Base-by-base conservation (phyloP, 1,284 basidiomycete species). In the Tylopilus orsonianus region DNA sequence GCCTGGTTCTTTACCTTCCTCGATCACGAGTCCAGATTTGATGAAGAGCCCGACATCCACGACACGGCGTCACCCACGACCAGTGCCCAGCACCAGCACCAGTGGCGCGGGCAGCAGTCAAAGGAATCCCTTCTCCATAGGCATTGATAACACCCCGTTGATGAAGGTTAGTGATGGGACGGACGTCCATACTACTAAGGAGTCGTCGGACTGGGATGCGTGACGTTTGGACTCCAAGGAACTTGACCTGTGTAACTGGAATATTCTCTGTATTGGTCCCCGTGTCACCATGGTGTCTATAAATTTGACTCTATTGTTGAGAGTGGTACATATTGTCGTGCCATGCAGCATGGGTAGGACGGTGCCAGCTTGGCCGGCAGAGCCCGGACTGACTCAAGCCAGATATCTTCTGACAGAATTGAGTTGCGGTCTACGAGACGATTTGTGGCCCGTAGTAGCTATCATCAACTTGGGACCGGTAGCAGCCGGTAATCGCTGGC, bases 1-100 rank as follows among this genome's bases (percentile, higher is more conserved):
- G 65, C 61, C 64, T n/a, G 64, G 65, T 27, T 51, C 62, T 22
- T 46, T 67, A 19, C 45, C 56, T 14, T 33, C 51, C 32, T 12
- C 18, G 12, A 37, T n/a, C 19, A 6, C 22, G 18, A 44, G 41
- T 38, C 33, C 29, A 4, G 26, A 27, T 5, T 30, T 20, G 41
- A 46, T 29, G 27, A 29, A 42, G 33, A 35, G 33, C 16, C 32
- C 39, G 13, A 32, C 13, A 35, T 13, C 18, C 16, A 3, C 49
- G 7, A 8, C 12, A 16, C 37, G 38, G 38, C 29, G 1, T 32
- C 23, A 20, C 18, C 7, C 39, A 29, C 20, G 10, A 9, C 29
- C 9, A 13, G 8, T 36, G 14, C 23, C 56, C 27, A 32, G 20
- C 9, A 16, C 36, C 12, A 32, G 26, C 13, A 38, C 29, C 12